Base-by-base conservation (phyloP, 208 protist genomes). In the Trypanosoma cruzi region DNA sequence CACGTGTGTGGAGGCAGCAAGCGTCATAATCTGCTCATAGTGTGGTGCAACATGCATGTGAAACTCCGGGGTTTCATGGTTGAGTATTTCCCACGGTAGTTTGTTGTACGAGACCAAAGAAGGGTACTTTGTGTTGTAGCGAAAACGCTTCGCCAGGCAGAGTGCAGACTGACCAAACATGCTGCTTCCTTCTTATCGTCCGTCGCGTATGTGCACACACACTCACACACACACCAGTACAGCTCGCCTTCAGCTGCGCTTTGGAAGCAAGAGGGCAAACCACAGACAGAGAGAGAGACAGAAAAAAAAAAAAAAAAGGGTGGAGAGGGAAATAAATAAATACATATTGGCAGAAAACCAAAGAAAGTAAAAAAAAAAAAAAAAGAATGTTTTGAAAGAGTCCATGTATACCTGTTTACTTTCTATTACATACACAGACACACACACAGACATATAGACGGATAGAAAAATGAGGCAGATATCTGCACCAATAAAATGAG, bases 81-180 rank as follows among this genome's bases (percentile, higher is more conserved):
- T 86, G 10, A 96, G 55, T 14, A 87, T 65, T 72, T 96, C 85
- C 91, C 91, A 96, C 50, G 91, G 91, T 16, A 96, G 75, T 69
- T 92, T 94, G 71, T 96, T 94, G 77, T 96, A 96, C 16, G 91
- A 94, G 37, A 96, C 87, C 28, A 96, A 62, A 0, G 88, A 80
- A 4, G 91, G 91, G 56, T 91, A 96, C 80, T 96, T 96, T 49
- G 92, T 77, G 53, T 79, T 92, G 61, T 72, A 75, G 52, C 86
- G 86, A 58, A 85, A 96, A 53, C 79, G 82, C 14, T 79, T 71
- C 42, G 72, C 65, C 53, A 84, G 64, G 20, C 69, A 52, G 20
- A 31, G 24, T 32, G 58, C n/a, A 32, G 74, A 75, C 20, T 61
- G 26, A 44, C 72, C 61, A 18, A 89, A 31, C 83, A 94, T 92